Base-by-base conservation (phyloP, 768 basidiomycete species). In the Amanita pallidorosea region DNA sequence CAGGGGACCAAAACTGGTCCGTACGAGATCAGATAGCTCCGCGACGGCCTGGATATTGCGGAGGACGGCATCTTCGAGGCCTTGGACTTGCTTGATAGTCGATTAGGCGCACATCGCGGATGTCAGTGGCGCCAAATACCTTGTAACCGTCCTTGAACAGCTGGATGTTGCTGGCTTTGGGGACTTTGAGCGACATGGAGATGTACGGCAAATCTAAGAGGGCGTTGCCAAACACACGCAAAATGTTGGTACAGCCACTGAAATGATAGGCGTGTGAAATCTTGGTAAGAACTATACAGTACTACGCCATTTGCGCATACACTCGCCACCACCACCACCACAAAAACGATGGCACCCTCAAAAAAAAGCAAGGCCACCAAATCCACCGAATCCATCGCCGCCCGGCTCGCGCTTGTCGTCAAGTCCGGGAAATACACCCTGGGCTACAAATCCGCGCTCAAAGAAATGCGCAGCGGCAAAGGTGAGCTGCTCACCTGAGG, bases 81-180 rank as follows among this genome's bases (percentile, higher is more conserved):
- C 95, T 68, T 83, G 79, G 34, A 91, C 70, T 62, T 91, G 82
- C 84, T 64, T 48, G 41, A 53, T 42, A 36, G 15, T 17, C 53
- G 53, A 47, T 5, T 7, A 29, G 36, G 20, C 23, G 18, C 47
- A 36, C 15, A 20, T 17, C 27, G 11, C 48, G 3, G 9, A 38
- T 8, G 31, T 7, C n/a, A 3, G 15, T 4, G 33, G 36, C 34
- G 23, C 8, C 1, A 34, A 35, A 12, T 55, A 88, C 92, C 77
- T 95, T 96, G 79, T 91, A 93, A 22, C 95, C 95, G 29, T 96
- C 90, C 67, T 97, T 97, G 77, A 99, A 98, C 36, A 99, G 80
- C 66, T 93, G 91, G 37, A 93, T 63, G 56, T 85, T 88, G 63
- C 81, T 85, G 48, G 84, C 72, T 67, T 93, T 93, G 25, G 93